These are phyloP conservation scores for Neonectria faginata DNA, from an alignment of 2,329 filamentous ascomycete genomes.

Conservation along the genomic window DNA sequence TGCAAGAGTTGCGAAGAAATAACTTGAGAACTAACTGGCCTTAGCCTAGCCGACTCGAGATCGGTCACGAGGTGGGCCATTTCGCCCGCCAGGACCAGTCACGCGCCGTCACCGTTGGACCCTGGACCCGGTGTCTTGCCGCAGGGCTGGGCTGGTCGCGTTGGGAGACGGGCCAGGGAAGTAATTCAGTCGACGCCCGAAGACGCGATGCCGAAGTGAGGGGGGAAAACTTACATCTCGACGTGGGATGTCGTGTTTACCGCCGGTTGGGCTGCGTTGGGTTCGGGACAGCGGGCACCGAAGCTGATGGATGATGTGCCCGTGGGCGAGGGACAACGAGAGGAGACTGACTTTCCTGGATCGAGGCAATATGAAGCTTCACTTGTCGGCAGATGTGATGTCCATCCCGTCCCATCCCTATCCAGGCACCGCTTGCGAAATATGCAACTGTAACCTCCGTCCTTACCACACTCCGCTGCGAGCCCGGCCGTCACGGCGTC, in stretches of 20 bases:
- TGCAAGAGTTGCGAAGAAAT: not conserved
- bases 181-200: not conserved
- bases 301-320: not conserved
- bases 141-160: slow-evolving; percentile 38
- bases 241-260: slow-evolving; percentile 3
- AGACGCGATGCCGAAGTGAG: not conserved
- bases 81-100: slow-evolving; percentile 20
- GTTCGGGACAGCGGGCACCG: not conserved
- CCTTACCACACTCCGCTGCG: not conserved
- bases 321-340: not conserved
- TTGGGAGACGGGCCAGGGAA: slow-evolving; percentile 30
- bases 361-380: not conserved
- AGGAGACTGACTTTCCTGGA: not conserved
- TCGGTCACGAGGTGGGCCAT: not conserved
- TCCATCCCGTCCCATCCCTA: not conserved
- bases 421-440: not conserved
- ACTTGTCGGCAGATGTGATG: not conserved
- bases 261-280: slow-evolving; percentile 20
- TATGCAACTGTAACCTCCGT: not conserved
- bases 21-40: no score
- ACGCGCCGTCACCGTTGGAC: slow-evolving; percentile 28
- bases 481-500: not conserved
- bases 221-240: not conserved
- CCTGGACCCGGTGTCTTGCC: slow-evolving; percentile 35
- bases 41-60: not conserved